Evolutionary conservation across 345 rosid genomes (phyloP), one percentile per base, ranked within the genome.

Genomic region (Brassica incana): DNA sequence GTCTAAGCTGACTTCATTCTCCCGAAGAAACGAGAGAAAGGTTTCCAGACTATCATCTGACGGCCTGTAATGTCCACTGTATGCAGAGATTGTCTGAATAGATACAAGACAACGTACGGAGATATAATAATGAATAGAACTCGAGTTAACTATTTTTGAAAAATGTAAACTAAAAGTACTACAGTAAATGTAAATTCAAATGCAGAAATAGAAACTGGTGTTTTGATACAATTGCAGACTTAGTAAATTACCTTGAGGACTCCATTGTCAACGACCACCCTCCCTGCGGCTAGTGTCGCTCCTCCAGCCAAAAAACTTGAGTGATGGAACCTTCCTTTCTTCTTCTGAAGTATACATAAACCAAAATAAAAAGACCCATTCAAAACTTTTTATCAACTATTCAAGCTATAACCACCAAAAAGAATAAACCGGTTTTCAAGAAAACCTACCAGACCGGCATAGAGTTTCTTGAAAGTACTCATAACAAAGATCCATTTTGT

Each of bases 241-340:
- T 52, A 52, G 58, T 65, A 2, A 30, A 32, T 59, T 89, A 92
- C 99, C 94, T 88, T 92, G 35, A 92, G 90, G 74, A 80, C 74
- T 77, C 97, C 99, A 69, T 83, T 23, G 76, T 91, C 94, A 20
- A 81, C 92, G 20, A 54, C 80, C 4, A 95, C 84, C 83, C 97
- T 89, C 85, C 99, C 99, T 2, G 99, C 97, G 2, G 97, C 97
- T 78, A 92, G 67, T 0, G 99, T 90, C 56, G 88, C 91, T 84
- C 99, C 99, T 33, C 99, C 99, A 2, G 99, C 99, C 85, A 95
- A 83, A 76, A 95, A 95, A 77, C 97, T 95, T 2, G 99, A 95
- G 86, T 95, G 97, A 78, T 95, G 99, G 77, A 95, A 95, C 56
- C 35, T 74, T 69, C 99, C 99, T 84, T 95, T 95, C 97, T 89